Percentiles rank a stretch among this genome's conserved stretches.
phyloP scores from a whole-genome alignment of 169 alveolate species.

The Haemoproteus tartakovskyi region DNA sequence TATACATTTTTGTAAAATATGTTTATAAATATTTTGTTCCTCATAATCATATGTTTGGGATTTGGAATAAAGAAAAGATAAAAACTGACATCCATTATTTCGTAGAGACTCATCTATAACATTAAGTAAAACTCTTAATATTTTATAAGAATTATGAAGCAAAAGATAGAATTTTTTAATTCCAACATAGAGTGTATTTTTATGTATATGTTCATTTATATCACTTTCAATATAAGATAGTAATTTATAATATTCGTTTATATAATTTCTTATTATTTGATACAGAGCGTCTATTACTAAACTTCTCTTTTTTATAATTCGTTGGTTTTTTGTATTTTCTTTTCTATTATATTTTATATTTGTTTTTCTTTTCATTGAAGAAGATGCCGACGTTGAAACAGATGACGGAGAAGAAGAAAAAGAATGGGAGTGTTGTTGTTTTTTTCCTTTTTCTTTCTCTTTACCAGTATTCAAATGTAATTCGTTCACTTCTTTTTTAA shows the following conservation, averaged over 20 bases:
- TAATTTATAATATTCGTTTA: slow-evolving; percentile 45
- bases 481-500: too few relatives aligned
- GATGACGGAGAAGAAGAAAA: too few relatives aligned
- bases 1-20: slow-evolving; percentile 22
- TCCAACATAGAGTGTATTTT: slow-evolving; percentile 45
- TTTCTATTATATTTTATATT: too few relatives aligned
- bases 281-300: slow-evolving; percentile 43
- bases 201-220: slow-evolving; percentile 54
- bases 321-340: too few relatives aligned
- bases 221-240: slow-evolving; percentile 51
- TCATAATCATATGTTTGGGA: slow-evolving; percentile 55
- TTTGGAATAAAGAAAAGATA: slow-evolving; percentile 43
- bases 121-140: slow-evolving; percentile 27
- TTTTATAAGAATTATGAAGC: slow-evolving; percentile 40
- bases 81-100: slow-evolving; percentile 24
- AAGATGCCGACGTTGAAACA: too few relatives aligned
- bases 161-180: slow-evolving; percentile 14
- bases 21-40: slow-evolving; percentile 23
- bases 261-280: slow-evolving; percentile 30
- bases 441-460: too few relatives aligned
- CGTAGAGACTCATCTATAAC: slow-evolving; percentile 48
- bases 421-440: too few relatives aligned
- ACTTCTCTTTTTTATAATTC: too few relatives aligned
- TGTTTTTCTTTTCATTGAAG: too few relatives aligned
- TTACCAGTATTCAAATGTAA: too few relatives aligned